Conservation (phyloP, 2,329 filamentous ascomycete genomes). For the Byssoonygena ceratinophila region DNA sequence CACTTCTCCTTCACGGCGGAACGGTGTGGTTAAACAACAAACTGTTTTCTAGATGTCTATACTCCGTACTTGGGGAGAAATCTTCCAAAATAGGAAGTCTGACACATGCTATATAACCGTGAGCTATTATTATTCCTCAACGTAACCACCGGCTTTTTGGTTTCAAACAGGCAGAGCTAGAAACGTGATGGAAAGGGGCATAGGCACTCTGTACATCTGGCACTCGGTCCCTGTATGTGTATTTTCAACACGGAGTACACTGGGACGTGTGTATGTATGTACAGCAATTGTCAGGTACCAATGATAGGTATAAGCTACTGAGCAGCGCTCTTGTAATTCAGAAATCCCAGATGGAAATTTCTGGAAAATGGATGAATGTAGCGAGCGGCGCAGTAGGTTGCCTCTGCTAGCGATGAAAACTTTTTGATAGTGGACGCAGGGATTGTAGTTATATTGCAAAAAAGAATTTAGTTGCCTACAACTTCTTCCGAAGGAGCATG, state of each 20-base stretch:
- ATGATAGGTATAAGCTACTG: too few relatives aligned
- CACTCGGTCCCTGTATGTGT: too few relatives aligned
- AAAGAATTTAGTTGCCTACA: too few relatives aligned
- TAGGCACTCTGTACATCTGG: neutral
- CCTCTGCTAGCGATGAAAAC: neutral
- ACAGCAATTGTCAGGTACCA: neutral
- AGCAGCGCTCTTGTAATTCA: too few relatives aligned
- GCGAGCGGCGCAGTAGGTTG: neutral
- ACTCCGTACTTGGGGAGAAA: neutral
- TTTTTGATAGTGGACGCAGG: neutral
- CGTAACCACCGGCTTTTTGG: neutral
- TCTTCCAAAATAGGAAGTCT: neutral
- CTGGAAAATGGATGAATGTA: neutral
- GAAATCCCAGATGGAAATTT: neutral
- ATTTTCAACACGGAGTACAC: neutral
- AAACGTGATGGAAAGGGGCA: neutral
- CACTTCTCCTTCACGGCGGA: neutral
- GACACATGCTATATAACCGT: slow-evolving; percentile 5
- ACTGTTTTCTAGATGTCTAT: neutral
- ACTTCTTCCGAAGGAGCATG: neutral
- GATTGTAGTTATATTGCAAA: too few relatives aligned
- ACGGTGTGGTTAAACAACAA: neutral
- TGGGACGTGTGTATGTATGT: too few relatives aligned
- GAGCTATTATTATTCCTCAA: slow-evolving; percentile 1
- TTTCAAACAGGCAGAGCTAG: neutral